These are phyloP conservation scores for Globisporangium heterothallicum DNA, from an alignment of 352 stramenopile species.

Conservation along the genomic window DNA sequence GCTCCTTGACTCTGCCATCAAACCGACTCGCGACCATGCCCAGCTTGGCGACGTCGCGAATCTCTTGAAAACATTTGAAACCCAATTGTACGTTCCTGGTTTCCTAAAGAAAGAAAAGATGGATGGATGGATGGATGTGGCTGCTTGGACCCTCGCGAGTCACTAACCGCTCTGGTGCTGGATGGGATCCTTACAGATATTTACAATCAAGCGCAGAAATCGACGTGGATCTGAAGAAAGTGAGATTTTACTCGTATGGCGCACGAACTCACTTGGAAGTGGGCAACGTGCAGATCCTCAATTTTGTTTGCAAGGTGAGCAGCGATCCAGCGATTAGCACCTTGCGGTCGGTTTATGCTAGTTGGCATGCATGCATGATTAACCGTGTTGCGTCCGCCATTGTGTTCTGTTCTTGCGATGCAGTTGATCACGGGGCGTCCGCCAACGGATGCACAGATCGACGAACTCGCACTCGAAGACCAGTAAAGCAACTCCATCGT, in stretches of 20 bases:
- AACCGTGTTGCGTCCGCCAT: not conserved
- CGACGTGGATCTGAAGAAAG: conserved; percentile 70
- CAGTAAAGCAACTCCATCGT: conserved; percentile 21
- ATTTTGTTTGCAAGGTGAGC: conserved; percentile 83
- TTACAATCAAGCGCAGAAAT: conserved; percentile 62
- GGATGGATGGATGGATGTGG: too few relatives aligned
- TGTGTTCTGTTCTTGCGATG: conserved; percentile 2
- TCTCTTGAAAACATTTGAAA: conserved; percentile 77
- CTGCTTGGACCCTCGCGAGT: not conserved
- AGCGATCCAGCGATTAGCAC: too few relatives aligned
- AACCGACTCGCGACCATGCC: conserved; percentile 51
- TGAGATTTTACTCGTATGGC: conserved; percentile 71
- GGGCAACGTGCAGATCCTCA: conserved; percentile 82
- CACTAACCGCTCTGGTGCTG: not conserved
- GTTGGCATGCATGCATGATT: too few relatives aligned
- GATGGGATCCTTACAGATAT: conserved; percentile 33
- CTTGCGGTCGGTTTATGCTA: too few relatives aligned
- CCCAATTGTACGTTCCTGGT: conserved; percentile 69
- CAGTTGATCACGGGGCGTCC: conserved; percentile 66
- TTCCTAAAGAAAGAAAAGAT: too few relatives aligned
- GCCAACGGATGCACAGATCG: conserved; percentile 61
- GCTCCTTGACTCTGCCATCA: conserved; percentile 54
- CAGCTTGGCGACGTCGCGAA: conserved; percentile 65
- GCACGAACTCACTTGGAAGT: conserved; percentile 66
- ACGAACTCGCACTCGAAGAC: conserved; percentile 59